Base-by-base conservation (phyloP, 2,329 filamentous ascomycete genomes). In the Juglanconis sp. region DNA sequence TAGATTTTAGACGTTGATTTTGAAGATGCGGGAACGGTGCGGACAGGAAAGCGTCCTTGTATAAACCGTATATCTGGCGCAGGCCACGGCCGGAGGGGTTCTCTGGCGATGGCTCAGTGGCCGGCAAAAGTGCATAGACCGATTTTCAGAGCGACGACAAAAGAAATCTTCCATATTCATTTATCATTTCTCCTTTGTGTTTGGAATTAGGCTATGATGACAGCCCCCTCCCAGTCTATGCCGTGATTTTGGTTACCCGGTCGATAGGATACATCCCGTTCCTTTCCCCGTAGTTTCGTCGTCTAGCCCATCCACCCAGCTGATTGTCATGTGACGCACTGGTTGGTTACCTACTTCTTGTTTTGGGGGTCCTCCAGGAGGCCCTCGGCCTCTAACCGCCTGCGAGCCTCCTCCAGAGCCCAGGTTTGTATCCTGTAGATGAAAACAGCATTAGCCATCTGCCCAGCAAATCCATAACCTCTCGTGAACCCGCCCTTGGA, bases 331-430 rank as follows among this genome's bases (percentile, higher is more conserved):
- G 24, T 24, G 24, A 34, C 4, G 6, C n/a, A 11, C 24, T 34
- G 11, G 15, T 30, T 5, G 8, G 17, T 44, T 60, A 66, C 31
- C 60, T 67, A 76, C 57, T 76, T 68, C 74, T 84, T 83, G 79
- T 85, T 83, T 74, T 87, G 82, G 61, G 84, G 77, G 71, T 97
- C 94, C 71, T 91, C 86, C 72, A 98, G 79, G 72, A 98, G 93
- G 62, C 95, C 95, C 81, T 99, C 95, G 63, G 87, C 90, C 81
- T 99, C 95, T 84, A 99, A 87, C 80, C 95, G 86, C 80, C 95
- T 86, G 72, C 95, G 86, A 56, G 95, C 95, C 81, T 99, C 95
- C 79, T 99, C 95, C 48, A 99, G 87, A 65, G 95, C 95, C 95
- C 95, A 99, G 58, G 94, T 98, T 82, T 98, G 95, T 86, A 99